Evolutionary conservation across 2,329 filamentous ascomycete genomes (phyloP), one percentile per base, ranked within the genome.

Genomic region (Colletotrichum cuscutae): DNA sequence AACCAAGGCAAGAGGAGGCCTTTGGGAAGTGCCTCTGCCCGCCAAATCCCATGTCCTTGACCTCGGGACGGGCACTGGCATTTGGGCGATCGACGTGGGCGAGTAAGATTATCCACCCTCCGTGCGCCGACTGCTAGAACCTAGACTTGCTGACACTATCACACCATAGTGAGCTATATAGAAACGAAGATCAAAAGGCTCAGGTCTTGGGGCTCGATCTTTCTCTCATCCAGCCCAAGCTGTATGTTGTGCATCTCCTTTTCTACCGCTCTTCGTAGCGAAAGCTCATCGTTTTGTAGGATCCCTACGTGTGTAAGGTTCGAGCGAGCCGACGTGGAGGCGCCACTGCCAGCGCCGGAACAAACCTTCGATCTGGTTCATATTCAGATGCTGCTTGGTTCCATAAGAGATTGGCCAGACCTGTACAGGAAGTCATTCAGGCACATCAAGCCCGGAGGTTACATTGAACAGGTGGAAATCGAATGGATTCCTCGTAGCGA

Each of bases 1-100:
- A 78, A 85, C 88, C 19, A 88, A 93, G 24, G 90, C 90, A 62
- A 90, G 92, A 75, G 85, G 87, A 49, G 81, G 86, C 2, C 75
- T 79, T 2, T 81, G 49, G 26, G 66, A 73, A 13, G 26, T 26
- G 70, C 74, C 60, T 59, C 75, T 42, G 30, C 68, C 53, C 71
- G 77, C 32, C 68, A 65, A 68, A 75, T 79, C 78, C 35, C 82
- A 84, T 63, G 86, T 93, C 60, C 79, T 93, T 54, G 91, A 93
- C 78, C 80, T 98, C 66, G 96, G 95, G 54, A 95, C 93, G 75
- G 96, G 95, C 24, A 97, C 95, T 1, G 95, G 95, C 52, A 96
- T 97, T 74, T 98, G 96, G 96, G 90, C 93, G 53, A 94, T 97
- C 77, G 93, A 96, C 76, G 93, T 98, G 83, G 93, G 93, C 75